Evolutionary conservation across 2,329 filamentous ascomycete genomes (phyloP).

Genomic region (Aspergillus piperis): DNA sequence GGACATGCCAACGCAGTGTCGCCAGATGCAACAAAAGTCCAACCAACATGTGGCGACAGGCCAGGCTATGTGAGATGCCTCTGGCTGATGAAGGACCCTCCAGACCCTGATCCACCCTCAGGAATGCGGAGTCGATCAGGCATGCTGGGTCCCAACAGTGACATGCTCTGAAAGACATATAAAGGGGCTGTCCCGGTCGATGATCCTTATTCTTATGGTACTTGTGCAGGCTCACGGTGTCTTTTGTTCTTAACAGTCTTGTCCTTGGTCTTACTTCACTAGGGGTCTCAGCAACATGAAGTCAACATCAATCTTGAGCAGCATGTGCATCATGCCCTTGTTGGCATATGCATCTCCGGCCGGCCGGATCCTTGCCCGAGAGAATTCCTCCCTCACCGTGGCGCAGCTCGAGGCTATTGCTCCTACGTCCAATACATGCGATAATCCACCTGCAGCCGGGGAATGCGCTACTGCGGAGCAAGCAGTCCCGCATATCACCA

Average conservation of each 20-base stretch:
- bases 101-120: not conserved
- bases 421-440: constrained; percentile 60
- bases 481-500: constrained; percentile 60
- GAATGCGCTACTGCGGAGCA: constrained; percentile 68
- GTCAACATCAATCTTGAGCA: constrained; percentile 2
- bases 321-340: constrained; percentile 21
- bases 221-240: not conserved
- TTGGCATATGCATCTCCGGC: constrained; percentile 9
- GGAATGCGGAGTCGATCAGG: not conserved
- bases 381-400: constrained; percentile 24
- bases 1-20: not conserved
- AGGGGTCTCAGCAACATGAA: constrained; percentile 13
- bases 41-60: not conserved
- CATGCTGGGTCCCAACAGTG: constrained; percentile 3
- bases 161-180: not conserved
- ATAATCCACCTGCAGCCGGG: constrained; percentile 43
- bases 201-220: not conserved
- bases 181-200: constrained; percentile 7
- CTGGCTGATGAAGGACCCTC: not conserved
- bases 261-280: constrained; percentile 8
- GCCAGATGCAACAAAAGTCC: not conserved
- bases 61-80: not conserved
- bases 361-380: not conserved
- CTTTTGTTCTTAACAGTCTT: constrained; percentile 1
- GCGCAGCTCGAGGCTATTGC: constrained; percentile 50